These are phyloP conservation scores for Pythium rishiriense DNA, from an alignment of 352 stramenopile species.

Conservation along the genomic window DNA sequence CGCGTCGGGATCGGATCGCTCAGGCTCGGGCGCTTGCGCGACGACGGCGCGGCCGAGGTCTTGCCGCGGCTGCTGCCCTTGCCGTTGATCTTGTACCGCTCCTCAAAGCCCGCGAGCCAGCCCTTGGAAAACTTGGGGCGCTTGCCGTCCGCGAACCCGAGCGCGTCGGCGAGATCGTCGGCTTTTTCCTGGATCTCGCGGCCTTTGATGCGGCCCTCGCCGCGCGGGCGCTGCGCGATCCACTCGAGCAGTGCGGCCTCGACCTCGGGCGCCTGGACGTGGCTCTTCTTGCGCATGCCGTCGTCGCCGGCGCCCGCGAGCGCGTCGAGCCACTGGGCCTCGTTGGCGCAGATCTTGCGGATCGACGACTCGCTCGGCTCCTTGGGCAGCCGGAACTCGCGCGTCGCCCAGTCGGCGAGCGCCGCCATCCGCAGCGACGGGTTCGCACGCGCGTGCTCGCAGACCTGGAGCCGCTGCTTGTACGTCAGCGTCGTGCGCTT, in stretches of 20 bases:
- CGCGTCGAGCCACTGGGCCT: slow-evolving; percentile 20
- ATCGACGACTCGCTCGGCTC: slow-evolving; percentile 21
- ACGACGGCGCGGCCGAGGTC: slow-evolving; percentile 11
- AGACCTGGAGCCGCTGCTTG: slow-evolving; percentile 23
- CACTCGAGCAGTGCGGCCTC: slow-evolving; percentile 24
- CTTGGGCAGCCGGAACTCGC: slow-evolving; percentile 25
- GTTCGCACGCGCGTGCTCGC: slow-evolving; percentile 20
- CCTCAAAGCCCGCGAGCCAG: slow-evolving; percentile 29
- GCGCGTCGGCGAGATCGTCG: slow-evolving; percentile 19
- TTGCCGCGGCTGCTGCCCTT: slow-evolving; percentile 9
- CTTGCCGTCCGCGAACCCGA: slow-evolving; percentile 13
- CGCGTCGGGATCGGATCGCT: slow-evolving; percentile 28
- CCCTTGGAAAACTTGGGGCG: slow-evolving; percentile 31
- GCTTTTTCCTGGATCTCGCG: slow-evolving; percentile 24
- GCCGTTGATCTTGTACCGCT: slow-evolving; percentile 25
- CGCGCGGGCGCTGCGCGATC: slow-evolving; percentile 17
- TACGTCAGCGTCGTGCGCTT: slow-evolving; percentile 31
- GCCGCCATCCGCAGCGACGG: slow-evolving; percentile 4
- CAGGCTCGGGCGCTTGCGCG: slow-evolving; percentile 25
- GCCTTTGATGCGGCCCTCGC: slow-evolving; percentile 12
- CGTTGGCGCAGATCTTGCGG: slow-evolving; percentile 19
- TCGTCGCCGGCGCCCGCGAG: slow-evolving; percentile 10
- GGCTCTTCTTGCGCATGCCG: slow-evolving; percentile 15
- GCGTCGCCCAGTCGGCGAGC: slow-evolving; percentile 19
- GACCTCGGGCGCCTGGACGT: slow-evolving; percentile 22